phyloP scores from a whole-genome alignment of 2,329 filamentous ascomycete species.

The Phialophora expanda region DNA sequence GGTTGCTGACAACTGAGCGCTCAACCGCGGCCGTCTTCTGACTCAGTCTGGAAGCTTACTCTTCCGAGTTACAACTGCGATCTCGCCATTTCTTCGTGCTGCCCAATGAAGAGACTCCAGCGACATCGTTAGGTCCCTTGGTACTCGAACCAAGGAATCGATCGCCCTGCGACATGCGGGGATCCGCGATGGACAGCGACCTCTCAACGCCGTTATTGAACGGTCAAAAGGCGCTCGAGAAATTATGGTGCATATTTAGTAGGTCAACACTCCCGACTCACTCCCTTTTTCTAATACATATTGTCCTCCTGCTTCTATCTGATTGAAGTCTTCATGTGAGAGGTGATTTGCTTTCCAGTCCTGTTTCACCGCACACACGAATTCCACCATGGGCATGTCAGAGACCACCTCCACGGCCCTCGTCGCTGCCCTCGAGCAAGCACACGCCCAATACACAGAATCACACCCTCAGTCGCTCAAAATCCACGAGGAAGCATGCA shows the following conservation, averaged over 20 bases:
- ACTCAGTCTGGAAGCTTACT: neutral
- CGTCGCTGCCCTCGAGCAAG: conserved; percentile 26
- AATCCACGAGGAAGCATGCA: conserved; percentile 35
- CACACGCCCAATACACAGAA: conserved; percentile 22
- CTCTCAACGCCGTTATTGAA: conserved; percentile 4
- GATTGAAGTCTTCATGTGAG: neutral
- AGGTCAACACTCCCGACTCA: neutral
- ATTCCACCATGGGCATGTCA: conserved; percentile 26
- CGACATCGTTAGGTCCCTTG: no score
- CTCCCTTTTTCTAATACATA: neutral
- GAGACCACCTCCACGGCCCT: conserved; percentile 3
- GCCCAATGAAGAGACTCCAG: neutral
- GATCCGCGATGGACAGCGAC: neutral
- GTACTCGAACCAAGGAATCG: neutral
- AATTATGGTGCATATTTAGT: neutral
- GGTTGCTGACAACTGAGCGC: neutral
- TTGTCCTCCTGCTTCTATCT: neutral
- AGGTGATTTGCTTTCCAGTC: neutral
- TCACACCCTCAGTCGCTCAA: conserved; percentile 25
- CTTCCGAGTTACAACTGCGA: neutral
- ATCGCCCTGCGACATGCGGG: neutral
- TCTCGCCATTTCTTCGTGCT: neutral
- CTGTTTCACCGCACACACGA: neutral
- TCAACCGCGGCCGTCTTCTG: neutral
- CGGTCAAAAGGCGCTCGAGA: conserved; percentile 1